phyloP scores from a whole-genome alignment of 495 filamentous ascomycete genomes.

The Penicillium robsamsonii region DNA sequence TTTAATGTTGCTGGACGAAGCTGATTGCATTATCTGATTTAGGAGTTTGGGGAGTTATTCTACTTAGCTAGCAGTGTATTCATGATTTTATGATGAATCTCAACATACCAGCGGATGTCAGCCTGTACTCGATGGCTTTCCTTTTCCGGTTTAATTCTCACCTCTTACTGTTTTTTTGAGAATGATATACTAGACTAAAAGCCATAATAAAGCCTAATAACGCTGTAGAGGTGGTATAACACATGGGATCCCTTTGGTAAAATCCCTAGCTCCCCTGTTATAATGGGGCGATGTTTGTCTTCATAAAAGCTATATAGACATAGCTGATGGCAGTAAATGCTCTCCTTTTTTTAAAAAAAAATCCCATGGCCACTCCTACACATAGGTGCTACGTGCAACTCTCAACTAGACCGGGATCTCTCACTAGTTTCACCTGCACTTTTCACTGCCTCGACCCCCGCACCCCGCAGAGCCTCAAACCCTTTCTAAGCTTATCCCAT shows the following conservation, averaged over 20 bases:
- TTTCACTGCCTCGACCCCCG: too few species aligned
- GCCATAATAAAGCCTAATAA: not conserved
- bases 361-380: too few species aligned
- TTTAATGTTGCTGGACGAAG: constrained; percentile 60
- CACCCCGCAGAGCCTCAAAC: too few species aligned
- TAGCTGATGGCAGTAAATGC: not conserved
- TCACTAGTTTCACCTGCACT: too few species aligned
- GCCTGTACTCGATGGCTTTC: not conserved
- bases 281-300: not conserved
- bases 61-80: not conserved
- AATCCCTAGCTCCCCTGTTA: not conserved
- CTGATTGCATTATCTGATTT: constrained; percentile 2
- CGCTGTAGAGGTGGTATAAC: not conserved
- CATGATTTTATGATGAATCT: constrained; percentile 1
- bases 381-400: too few species aligned
- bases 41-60: not conserved
- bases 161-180: not conserved
- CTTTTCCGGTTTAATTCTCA: not conserved
- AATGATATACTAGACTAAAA: not conserved
- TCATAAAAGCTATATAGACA: not conserved
- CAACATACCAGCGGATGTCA: not conserved
- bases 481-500: too few species aligned
- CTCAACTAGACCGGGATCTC: too few species aligned
- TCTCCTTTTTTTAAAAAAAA: not conserved
- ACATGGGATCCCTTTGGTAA: not conserved